These are phyloP conservation scores for Anisogramma anomala DNA, from an alignment of 2,329 filamentous ascomycete species.

Conservation along the genomic window DNA sequence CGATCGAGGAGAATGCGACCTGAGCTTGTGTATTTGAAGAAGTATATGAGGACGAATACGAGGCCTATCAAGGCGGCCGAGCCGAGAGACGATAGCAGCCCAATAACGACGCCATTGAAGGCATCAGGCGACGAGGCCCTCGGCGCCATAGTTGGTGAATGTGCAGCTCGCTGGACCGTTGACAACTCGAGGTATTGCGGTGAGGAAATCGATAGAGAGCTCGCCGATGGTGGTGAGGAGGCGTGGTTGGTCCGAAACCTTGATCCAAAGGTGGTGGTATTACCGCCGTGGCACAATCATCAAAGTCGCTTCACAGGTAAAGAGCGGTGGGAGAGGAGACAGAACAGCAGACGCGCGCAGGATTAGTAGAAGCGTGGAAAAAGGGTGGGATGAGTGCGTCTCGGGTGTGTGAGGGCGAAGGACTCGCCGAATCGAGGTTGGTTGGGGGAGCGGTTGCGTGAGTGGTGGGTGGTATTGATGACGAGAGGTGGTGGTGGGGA, in stretches of 20 bases:
- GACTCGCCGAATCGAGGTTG: not conserved
- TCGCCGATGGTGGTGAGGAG: not conserved
- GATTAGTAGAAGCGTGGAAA: not conserved
- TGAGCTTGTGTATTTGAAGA: constrained; percentile 80
- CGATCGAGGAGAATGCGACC: constrained; percentile 89
- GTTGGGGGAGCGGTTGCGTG: constrained; percentile 3
- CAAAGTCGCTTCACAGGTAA: constrained; percentile 9
- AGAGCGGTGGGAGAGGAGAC: not conserved
- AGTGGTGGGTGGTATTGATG: constrained; percentile 2
- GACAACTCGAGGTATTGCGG: not conserved
- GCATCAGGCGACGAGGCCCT: constrained; percentile 27
- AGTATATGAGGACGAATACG: constrained; percentile 73
- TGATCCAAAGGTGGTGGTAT: constrained; percentile 15
- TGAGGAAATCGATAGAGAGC: not conserved
- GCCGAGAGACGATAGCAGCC: constrained; percentile 85
- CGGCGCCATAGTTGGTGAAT: constrained; percentile 13
- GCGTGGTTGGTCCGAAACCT: constrained; percentile 2
- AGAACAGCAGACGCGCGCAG: constrained; percentile 1
- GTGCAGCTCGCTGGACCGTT: not conserved
- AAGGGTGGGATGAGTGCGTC: too few relatives aligned
- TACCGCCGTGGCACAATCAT: constrained; percentile 16
- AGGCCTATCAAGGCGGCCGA: constrained; percentile 76
- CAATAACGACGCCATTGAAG: constrained; percentile 77
- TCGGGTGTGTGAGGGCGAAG: too few relatives aligned
- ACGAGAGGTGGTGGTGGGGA: too few relatives aligned